phyloP scores from a whole-genome alignment of 225 moss, liverwort and hornwort genomes.

The Sphagnum contortum region DNA sequence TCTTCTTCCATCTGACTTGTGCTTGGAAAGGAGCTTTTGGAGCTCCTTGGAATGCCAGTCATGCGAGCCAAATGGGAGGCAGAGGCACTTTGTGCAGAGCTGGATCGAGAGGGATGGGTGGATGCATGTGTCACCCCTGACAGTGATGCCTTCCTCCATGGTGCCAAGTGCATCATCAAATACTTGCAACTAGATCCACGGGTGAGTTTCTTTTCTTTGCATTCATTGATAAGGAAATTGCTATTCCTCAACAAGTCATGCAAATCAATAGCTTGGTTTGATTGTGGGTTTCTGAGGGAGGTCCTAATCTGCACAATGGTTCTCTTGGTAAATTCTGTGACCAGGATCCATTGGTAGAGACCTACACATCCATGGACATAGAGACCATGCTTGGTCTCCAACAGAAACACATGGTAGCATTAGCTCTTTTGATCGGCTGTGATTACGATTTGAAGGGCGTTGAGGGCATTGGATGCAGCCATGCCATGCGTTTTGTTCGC shows the following conservation, averaged over 20 bases:
- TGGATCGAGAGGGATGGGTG: conserved; percentile 33
- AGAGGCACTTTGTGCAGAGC: conserved; percentile 44
- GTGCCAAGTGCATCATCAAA: conserved; percentile 35
- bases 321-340: not conserved
- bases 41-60: conserved; percentile 38
- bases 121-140: conserved; percentile 46
- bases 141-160: conserved; percentile 40
- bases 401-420: conserved; percentile 28
- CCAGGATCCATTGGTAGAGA: conserved; percentile 32
- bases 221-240: too few relatives aligned
- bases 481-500: conserved; percentile 27
- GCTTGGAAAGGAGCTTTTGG: conserved; percentile 16
- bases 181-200: conserved; percentile 20
- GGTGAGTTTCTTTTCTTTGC: conserved; percentile 3
- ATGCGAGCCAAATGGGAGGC: conserved; percentile 38
- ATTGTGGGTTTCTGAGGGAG: too few relatives aligned
- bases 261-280: too few relatives aligned
- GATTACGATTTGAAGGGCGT: conserved; percentile 40
- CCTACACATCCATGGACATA: conserved; percentile 20
- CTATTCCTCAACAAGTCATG: too few relatives aligned
- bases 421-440: conserved; percentile 46
- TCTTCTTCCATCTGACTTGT: too few relatives aligned
- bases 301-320: too few relatives aligned
- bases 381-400: conserved; percentile 20
- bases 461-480: conserved; percentile 23